Conservation (phyloP, 179 eudicot species). For the Beta macrorhiza region DNA sequence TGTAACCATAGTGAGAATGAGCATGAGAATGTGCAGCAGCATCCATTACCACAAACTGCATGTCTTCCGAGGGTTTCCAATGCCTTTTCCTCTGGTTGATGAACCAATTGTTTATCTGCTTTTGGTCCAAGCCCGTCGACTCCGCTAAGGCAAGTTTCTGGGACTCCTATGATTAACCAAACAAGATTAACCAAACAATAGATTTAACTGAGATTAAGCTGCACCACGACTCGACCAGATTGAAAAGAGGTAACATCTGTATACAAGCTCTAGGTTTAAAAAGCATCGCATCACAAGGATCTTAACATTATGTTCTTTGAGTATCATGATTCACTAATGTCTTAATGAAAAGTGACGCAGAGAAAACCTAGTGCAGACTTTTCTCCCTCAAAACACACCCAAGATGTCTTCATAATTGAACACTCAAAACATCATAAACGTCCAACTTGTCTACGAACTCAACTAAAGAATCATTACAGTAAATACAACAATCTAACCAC, state of each 20-base stretch:
- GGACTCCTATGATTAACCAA: slow-evolving; percentile 53
- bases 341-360: neutral
- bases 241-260: neutral
- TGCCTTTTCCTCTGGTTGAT: slow-evolving; percentile 91
- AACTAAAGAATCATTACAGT: no score
- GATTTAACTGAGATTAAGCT: neutral
- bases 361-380: neutral
- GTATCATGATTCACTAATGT: neutral
- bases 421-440: neutral
- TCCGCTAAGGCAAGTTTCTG: slow-evolving; percentile 89
- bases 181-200: neutral
- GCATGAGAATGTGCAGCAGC: slow-evolving; percentile 36
- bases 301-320: neutral
- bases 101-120: slow-evolving; percentile 96
- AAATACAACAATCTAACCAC: no score
- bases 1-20: slow-evolving; percentile 58
- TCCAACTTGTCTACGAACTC: neutral
- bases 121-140: slow-evolving; percentile 82
- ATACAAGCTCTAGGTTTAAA: no score
- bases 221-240: neutral
- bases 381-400: neutral
- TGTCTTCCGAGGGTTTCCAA: slow-evolving; percentile 97
- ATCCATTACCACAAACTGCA: slow-evolving; percentile 90
- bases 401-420: neutral
- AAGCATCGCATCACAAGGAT: no score